These are phyloP conservation scores for Yarrowia porcina DNA, from an alignment of 805 yeast genomes.

Conservation along the genomic window DNA sequence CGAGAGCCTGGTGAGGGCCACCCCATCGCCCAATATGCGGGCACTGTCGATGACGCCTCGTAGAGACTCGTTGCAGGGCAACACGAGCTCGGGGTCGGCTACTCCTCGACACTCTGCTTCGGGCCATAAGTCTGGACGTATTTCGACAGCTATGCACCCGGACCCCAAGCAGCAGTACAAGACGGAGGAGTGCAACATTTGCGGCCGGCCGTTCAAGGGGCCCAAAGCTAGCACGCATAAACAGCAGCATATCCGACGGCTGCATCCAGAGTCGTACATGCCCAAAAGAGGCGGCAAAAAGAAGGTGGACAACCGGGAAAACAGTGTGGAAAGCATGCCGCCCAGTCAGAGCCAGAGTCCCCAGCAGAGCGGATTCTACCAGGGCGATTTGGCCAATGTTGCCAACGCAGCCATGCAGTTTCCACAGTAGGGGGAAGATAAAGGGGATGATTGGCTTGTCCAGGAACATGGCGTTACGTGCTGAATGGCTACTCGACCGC, in stretches of 20 bases:
- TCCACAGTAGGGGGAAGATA: constrained; percentile 14
- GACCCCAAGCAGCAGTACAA: constrained; percentile 29
- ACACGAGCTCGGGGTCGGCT: neutral
- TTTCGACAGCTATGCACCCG: constrained; percentile 13
- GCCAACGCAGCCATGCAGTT: constrained; percentile 12
- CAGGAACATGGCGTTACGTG: too few species aligned
- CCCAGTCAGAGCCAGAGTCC: constrained; percentile 23
- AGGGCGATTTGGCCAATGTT: neutral
- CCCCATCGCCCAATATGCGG: constrained; percentile 23
- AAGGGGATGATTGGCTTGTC: too few species aligned
- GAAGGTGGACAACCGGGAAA: constrained; percentile 29
- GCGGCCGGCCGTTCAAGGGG: constrained; percentile 47
- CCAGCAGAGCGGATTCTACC: constrained; percentile 14
- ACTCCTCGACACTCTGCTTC: neutral
- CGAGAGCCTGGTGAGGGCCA: neutral
- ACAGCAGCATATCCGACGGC: constrained; percentile 48
- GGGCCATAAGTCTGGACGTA: neutral
- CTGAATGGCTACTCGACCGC: too few species aligned
- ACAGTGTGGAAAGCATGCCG: constrained; percentile 10
- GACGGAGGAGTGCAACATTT: constrained; percentile 43
- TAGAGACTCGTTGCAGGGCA: constrained; percentile 15
- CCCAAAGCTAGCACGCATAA: constrained; percentile 48
- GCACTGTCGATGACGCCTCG: constrained; percentile 16
- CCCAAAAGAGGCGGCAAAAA: constrained; percentile 49
- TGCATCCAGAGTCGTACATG: constrained; percentile 46